Conservation (phyloP, 768 basidiomycete genomes). For the Calocybe cyanea region DNA sequence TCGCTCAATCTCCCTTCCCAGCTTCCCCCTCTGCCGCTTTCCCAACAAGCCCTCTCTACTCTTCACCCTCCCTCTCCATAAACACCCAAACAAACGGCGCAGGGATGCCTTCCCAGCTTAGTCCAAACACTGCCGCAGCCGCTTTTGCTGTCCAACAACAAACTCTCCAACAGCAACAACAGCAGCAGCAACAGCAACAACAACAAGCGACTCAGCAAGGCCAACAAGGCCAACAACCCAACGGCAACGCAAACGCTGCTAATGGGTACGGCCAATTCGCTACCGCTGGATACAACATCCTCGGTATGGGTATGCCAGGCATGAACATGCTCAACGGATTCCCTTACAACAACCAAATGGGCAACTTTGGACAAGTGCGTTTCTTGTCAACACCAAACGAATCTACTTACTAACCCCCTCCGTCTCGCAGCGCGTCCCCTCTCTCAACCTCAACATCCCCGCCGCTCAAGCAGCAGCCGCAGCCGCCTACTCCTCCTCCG, state of each 20-base stretch:
- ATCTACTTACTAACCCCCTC: neutral
- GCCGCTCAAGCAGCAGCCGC: slow-evolving; percentile 55
- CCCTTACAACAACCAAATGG: slow-evolving; percentile 69
- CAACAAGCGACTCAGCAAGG: slow-evolving; percentile 45
- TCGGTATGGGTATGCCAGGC: slow-evolving; percentile 74
- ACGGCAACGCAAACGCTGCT: slow-evolving; percentile 33
- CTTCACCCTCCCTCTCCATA: slow-evolving; percentile 66
- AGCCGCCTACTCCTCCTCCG: slow-evolving; percentile 66
- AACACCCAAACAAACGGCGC: slow-evolving; percentile 56
- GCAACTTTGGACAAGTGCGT: slow-evolving; percentile 63
- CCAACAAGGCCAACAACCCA: slow-evolving; percentile 39
- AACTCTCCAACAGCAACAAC: slow-evolving; percentile 26
- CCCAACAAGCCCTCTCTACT: slow-evolving; percentile 60
- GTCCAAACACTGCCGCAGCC: slow-evolving; percentile 56
- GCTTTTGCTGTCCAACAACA: slow-evolving; percentile 47
- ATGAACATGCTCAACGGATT: slow-evolving; percentile 73
- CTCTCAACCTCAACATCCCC: slow-evolving; percentile 65
- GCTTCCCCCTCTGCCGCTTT: slow-evolving; percentile 46
- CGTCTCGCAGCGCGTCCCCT: slow-evolving; percentile 60
- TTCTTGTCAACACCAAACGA: slow-evolving; percentile 3
- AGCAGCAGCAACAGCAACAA: slow-evolving; percentile 41
- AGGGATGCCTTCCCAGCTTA: slow-evolving; percentile 56
- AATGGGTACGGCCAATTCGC: slow-evolving; percentile 50
- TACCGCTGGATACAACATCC: slow-evolving; percentile 71
- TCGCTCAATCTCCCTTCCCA: slow-evolving; percentile 52